Evolutionary conservation across 441 rosid species (phyloP).

Genomic region (Croton laevigatus): DNA sequence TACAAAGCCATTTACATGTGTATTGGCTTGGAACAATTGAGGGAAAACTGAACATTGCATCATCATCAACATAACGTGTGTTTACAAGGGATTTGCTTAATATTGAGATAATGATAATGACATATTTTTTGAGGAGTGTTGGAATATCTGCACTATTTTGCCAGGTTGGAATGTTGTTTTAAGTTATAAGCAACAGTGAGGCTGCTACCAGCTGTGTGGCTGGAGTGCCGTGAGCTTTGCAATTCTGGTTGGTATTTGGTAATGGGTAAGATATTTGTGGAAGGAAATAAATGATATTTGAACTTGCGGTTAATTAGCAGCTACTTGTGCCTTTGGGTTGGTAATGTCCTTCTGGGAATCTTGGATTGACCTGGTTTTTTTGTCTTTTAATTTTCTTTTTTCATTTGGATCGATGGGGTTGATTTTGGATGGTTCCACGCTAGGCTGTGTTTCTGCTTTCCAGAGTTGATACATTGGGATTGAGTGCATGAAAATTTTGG

Average conservation of each 20-base stretch:
- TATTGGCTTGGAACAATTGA: constrained; percentile 22
- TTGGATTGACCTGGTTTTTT: constrained; percentile 4
- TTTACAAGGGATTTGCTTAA: constrained; percentile 14
- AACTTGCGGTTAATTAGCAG: constrained; percentile 21
- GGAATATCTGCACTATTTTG: constrained; percentile 14
- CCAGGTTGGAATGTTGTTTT: constrained; percentile 15
- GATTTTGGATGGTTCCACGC: constrained; percentile 8
- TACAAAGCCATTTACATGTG: constrained; percentile 5
- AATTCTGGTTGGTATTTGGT: constrained; percentile 12
- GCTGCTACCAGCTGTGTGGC: constrained; percentile 7
- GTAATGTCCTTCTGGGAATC: constrained; percentile 5
- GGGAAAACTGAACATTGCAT: constrained; percentile 14
- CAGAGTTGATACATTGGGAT: background rate
- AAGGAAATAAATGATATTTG: constrained; percentile 9
- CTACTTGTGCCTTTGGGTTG: constrained; percentile 16
- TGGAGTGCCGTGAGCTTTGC: constrained; percentile 14
- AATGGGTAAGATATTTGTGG: constrained; percentile 16
- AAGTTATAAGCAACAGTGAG: constrained; percentile 3
- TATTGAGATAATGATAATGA: constrained; percentile 10
- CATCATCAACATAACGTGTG: constrained; percentile 23
- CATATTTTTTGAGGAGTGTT: constrained; percentile 2
- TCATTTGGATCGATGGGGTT: background rate
- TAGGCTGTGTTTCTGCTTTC: background rate
- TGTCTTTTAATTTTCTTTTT: background rate
- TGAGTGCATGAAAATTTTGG: constrained; percentile 12